A percentile compares a stretch with the other conserved stretches of the same genome.
These are phyloP conservation scores for Beauveria sp. DNA, from an alignment of 2,329 filamentous ascomycete species.

Conservation along the genomic window DNA sequence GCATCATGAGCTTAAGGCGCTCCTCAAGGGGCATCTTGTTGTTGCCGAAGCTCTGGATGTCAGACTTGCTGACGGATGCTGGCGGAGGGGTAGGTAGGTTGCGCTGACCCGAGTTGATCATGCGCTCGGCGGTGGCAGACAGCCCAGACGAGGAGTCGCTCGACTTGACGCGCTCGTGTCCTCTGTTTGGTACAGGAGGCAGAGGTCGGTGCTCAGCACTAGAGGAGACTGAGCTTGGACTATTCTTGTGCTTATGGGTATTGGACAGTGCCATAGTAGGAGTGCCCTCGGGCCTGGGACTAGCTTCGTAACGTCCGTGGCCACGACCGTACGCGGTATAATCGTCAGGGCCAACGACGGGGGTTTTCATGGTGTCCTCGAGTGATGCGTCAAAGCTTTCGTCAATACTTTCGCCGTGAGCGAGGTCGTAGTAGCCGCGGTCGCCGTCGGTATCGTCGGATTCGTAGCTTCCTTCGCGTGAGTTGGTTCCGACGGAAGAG, in stretches of 20 bases:
- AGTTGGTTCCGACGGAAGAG: constrained; percentile 84
- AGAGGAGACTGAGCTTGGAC: constrained; percentile 67
- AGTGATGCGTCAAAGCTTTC: constrained; percentile 95
- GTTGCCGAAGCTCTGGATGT: constrained; percentile 68
- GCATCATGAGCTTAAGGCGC: constrained; percentile 79
- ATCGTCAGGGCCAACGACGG: constrained; percentile 93
- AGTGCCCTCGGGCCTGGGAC: constrained; percentile 54
- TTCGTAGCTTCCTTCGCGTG: constrained; percentile 88
- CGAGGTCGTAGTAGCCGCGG: constrained; percentile 53
- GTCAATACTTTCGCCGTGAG: constrained; percentile 41
- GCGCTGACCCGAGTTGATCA: constrained; percentile 53
- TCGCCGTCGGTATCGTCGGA: constrained; percentile 71
- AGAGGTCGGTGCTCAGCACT: constrained; percentile 78
- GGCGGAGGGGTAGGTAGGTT: constrained; percentile 68
- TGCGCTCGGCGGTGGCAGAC: constrained; percentile 64
- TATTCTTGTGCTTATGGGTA: constrained; percentile 45
- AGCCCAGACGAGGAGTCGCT: constrained; percentile 51
- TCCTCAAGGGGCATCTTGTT: constrained; percentile 80
- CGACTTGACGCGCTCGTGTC: constrained; percentile 29
- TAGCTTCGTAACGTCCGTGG: constrained; percentile 51
- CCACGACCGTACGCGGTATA: constrained; percentile 51
- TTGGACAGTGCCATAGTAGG: constrained; percentile 34
- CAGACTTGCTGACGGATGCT: constrained; percentile 60
- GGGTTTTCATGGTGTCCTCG: constrained; percentile 94
- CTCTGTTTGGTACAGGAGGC: constrained; percentile 66